Conservation (phyloP, 2,329 filamentous ascomycete genomes). For the Trichoderma endophyticum region DNA sequence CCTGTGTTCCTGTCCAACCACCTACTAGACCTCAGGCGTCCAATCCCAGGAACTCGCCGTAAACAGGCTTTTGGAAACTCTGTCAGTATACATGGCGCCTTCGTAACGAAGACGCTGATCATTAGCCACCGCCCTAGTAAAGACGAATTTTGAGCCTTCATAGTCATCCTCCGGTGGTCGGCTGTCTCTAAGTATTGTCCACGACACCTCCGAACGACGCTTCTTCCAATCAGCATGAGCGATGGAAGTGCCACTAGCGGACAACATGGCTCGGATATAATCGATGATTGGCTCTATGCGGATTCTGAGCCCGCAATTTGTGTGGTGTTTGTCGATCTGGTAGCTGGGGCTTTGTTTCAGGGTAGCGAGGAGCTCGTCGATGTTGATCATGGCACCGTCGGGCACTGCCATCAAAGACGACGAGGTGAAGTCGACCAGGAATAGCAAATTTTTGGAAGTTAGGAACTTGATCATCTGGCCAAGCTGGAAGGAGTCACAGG, state of each 20-base stretch:
- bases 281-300: slow-evolving; percentile 64
- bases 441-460: slow-evolving; percentile 56
- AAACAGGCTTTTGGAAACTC: slow-evolving; percentile 52
- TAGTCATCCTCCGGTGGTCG: slow-evolving; percentile 21
- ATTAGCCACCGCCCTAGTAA: slow-evolving; percentile 49
- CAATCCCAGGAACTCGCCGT: slow-evolving; percentile 58
- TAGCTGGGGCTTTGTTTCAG: slow-evolving; percentile 67
- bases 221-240: slow-evolving; percentile 46
- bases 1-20: neutral
- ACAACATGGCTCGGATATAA: slow-evolving; percentile 57
- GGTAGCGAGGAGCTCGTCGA: slow-evolving; percentile 57
- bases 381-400: slow-evolving; percentile 55
- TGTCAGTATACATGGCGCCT: slow-evolving; percentile 48
- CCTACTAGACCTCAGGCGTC: slow-evolving; percentile 45
- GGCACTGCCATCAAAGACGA: slow-evolving; percentile 43
- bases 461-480: slow-evolving; percentile 76
- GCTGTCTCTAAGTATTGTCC: slow-evolving; percentile 30
- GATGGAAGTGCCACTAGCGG: slow-evolving; percentile 44
- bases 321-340: slow-evolving; percentile 70
- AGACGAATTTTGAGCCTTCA: slow-evolving; percentile 38
- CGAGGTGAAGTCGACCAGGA: slow-evolving; percentile 55
- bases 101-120: slow-evolving; percentile 51
- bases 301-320: slow-evolving; percentile 67
- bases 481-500: slow-evolving; percentile 75
- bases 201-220: slow-evolving; percentile 39